A percentile compares a stretch with the other conserved stretches of the same genome.
Evolutionary conservation across 805 yeast species (phyloP).

Genomic region (Helenozyma baotianmanensis): DNA sequence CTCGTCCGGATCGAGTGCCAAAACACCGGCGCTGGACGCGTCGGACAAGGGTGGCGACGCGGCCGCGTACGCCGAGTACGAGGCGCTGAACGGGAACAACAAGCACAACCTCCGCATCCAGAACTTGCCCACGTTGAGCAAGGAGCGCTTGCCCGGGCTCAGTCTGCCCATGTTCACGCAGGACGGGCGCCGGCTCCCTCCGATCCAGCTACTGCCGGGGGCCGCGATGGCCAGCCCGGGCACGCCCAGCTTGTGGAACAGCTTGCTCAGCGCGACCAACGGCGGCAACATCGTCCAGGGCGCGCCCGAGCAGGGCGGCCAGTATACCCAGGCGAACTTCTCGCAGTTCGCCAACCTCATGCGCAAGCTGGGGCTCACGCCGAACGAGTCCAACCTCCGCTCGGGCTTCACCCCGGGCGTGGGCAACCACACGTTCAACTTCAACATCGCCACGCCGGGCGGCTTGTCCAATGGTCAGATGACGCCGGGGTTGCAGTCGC

Average conservation of each 20-base stretch:
- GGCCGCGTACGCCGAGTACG: neutral
- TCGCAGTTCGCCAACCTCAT: conserved; percentile 26
- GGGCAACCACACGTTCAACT: conserved; percentile 24
- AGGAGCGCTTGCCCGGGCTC: conserved; percentile 26
- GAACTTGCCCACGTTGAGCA: conserved; percentile 25
- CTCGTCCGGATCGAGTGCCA: neutral
- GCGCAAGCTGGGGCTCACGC: conserved; percentile 61
- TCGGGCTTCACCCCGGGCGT: conserved; percentile 67
- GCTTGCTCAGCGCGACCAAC: conserved; percentile 40
- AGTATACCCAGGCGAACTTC: conserved; percentile 6
- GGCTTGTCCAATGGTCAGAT: conserved; percentile 39
- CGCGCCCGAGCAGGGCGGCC: conserved; percentile 4
- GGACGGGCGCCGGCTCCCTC: conserved; percentile 57
- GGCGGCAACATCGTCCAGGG: conserved; percentile 7
- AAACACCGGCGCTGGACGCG: neutral
- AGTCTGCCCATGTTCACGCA: conserved; percentile 55
- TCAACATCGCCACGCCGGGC: conserved; percentile 39
- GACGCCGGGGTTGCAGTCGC: conserved; percentile 44
- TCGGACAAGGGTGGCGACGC: neutral
- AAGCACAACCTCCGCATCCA: conserved; percentile 32
- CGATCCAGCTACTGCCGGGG: conserved; percentile 45
- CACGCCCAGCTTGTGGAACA: conserved; percentile 50
- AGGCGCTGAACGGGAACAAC: conserved; percentile 17
- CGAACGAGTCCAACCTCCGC: conserved; percentile 69
- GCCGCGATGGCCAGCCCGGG: conserved; percentile 39